Base-by-base conservation (phyloP, 2,329 filamentous ascomycete species). In the Cytospora schulzeri region DNA sequence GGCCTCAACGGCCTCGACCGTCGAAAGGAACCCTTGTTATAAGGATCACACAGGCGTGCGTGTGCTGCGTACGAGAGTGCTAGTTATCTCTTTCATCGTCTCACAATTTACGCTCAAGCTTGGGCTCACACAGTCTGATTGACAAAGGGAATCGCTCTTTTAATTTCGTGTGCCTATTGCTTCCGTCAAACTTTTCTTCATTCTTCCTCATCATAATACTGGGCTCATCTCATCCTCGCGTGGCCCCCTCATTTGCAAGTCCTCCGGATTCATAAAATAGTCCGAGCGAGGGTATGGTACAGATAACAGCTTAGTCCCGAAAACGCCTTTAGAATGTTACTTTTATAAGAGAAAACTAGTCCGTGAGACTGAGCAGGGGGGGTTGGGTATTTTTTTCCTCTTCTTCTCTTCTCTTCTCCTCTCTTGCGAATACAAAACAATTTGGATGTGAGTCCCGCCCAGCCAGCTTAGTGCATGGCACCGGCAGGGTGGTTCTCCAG, bases 401-500 rank as follows among this genome's bases (percentile, higher is more conserved):
- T 12, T 15, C 12, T 12, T 35, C 14, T 15, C 14, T 15, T 14
- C 11, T 14, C 11, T 11, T 7, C 31, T 24, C 45, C 22, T 24
- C 6, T 9, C n/a, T 45, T 7, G 7, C 45, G 24, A 48, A 24
- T n/a, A 48, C 45, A 48, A 48, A 48, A 48, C 45, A 48, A 24
- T 12, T 48, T 24, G 45, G 45, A 12, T 15, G 22, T 31, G 41
- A 17, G 9, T 15, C 28, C 29, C 17, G 6, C 48, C 33, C 24
- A 22, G 51, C 28, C 45, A 31, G 45, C 26, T 29, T 59, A 58
- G 17, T 51, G 48, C 22, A n/a, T 45, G 58, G 22, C 29, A 17
- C 57, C 64, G 14, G 28, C 31, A 5, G 82, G 83, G 35, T 82
- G 81, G 15, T 79, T 78, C 15, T 88, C 85, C 11, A 87, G 77